These are phyloP conservation scores for Monosporascus sp. DNA, from an alignment of 2,329 filamentous ascomycete species.

Conservation along the genomic window DNA sequence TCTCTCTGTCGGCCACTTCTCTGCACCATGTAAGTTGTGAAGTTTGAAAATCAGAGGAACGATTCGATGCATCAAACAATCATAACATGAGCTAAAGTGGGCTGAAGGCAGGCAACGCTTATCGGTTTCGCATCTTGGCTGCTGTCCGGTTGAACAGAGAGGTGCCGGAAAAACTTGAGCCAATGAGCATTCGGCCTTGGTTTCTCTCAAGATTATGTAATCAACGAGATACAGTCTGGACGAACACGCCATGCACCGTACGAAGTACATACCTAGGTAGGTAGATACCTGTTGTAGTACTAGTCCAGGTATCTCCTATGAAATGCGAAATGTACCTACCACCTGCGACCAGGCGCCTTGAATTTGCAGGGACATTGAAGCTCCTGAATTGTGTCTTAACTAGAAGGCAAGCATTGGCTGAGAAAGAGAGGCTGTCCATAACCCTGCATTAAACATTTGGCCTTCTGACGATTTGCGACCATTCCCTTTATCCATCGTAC, in stretches of 20 bases:
- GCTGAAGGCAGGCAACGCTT: not conserved
- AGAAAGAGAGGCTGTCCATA: not conserved
- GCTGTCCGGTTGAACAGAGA: not conserved
- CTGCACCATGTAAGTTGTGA: not conserved
- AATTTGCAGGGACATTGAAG: not conserved
- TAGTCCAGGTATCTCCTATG: too few relatives aligned
- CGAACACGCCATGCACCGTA: too few relatives aligned
- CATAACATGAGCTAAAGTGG: not conserved
- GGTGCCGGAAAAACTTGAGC: not conserved
- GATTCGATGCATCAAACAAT: not conserved
- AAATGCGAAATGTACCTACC: not conserved
- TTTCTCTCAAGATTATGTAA: not conserved
- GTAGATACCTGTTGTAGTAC: too few relatives aligned
- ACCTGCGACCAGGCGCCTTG: not conserved
- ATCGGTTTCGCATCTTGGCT: not conserved
- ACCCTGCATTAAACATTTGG: not conserved
- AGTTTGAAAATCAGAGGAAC: not conserved
- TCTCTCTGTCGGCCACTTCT: not conserved
- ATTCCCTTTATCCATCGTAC: too few relatives aligned
- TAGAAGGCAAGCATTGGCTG: not conserved
- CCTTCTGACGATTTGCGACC: not conserved
- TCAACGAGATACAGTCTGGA: too few relatives aligned
- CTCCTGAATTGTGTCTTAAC: not conserved
- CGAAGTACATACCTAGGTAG: too few relatives aligned
- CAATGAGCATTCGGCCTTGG: not conserved